These are phyloP conservation scores for Dysphania ambrosioides DNA, from an alignment of 148 eudicot species.

Conservation along the genomic window DNA sequence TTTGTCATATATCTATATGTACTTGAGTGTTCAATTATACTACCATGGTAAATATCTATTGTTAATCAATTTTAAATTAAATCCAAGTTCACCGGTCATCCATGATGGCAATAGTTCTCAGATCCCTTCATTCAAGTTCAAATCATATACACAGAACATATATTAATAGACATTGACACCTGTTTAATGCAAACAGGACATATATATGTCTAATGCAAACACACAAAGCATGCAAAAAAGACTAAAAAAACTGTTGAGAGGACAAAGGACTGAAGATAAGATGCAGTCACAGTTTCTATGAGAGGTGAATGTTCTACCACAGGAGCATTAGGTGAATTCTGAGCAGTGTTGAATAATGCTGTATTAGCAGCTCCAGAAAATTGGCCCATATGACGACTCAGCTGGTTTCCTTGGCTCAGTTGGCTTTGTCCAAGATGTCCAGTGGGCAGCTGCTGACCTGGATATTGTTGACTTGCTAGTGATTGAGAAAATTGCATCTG, in stretches of 20 bases:
- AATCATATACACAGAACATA: not conserved
- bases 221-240: slow-evolving; percentile 10
- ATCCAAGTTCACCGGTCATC: not conserved
- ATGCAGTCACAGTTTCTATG: slow-evolving; percentile 7
- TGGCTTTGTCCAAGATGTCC: slow-evolving; percentile 77
- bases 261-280: slow-evolving; percentile 6
- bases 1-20: not conserved
- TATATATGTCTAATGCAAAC: too few species aligned
- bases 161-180: not conserved
- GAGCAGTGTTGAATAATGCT: slow-evolving; percentile 92
- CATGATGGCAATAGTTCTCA: not conserved
- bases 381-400: slow-evolving; percentile 91
- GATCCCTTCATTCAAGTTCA: not conserved
- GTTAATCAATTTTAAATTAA: not conserved
- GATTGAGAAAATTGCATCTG: slow-evolving; percentile 89
- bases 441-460: slow-evolving; percentile 72
- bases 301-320: slow-evolving; percentile 54
- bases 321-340: slow-evolving; percentile 71
- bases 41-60: not conserved
- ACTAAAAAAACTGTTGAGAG: slow-evolving; percentile 16
- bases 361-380: slow-evolving; percentile 82
- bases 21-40: not conserved
- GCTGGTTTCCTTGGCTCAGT: slow-evolving; percentile 87
- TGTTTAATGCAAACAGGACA: too few species aligned
- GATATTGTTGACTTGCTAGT: slow-evolving; percentile 74